Evolutionary conservation across 352 stramenopile species (phyloP).

Genomic region (Blastocystis sp.): DNA sequence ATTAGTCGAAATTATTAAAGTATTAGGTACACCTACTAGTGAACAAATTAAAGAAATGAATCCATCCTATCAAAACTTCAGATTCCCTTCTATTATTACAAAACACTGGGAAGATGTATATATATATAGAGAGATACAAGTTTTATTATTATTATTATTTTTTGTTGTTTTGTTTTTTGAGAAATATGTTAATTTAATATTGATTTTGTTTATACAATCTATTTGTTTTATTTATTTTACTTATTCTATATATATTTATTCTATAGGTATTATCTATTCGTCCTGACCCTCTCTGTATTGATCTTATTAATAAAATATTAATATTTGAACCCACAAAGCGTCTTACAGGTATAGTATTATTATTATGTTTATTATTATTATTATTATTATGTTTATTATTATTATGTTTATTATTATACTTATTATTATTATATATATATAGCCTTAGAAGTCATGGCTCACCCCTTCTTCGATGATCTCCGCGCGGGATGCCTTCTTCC

Average conservation of each 20-base stretch:
- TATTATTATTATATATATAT: no score
- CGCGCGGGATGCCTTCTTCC: slow-evolving; percentile 57
- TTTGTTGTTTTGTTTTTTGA: no score
- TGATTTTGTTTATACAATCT: no score
- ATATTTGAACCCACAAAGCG: slow-evolving; percentile 80
- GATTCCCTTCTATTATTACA: slow-evolving; percentile 83
- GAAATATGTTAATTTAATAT: no score
- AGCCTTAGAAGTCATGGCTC: slow-evolving; percentile 61
- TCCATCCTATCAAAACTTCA: slow-evolving; percentile 96
- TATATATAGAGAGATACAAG: slow-evolving; percentile 79
- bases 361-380: no score
- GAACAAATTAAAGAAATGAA: slow-evolving; percentile 98
- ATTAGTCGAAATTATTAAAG: slow-evolving; percentile 97
- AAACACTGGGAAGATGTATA: slow-evolving; percentile 61
- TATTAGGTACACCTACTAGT: slow-evolving; percentile 84
- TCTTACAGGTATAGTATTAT: slow-evolving; percentile 40
- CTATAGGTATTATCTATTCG: slow-evolving; percentile 62
- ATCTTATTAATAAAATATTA: slow-evolving; percentile 83
- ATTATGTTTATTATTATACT: no score
- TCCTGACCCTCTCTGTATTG: slow-evolving; percentile 62
- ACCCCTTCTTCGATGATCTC: slow-evolving; percentile 95
- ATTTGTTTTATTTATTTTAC: no score
- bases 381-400: no score
- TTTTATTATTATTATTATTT: no score
- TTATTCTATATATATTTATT: no score